Percentiles rank a stretch among this genome's conserved stretches.
Conservation (phyloP, 768 basidiomycete genomes). For the Lentinula raphanica region DNA sequence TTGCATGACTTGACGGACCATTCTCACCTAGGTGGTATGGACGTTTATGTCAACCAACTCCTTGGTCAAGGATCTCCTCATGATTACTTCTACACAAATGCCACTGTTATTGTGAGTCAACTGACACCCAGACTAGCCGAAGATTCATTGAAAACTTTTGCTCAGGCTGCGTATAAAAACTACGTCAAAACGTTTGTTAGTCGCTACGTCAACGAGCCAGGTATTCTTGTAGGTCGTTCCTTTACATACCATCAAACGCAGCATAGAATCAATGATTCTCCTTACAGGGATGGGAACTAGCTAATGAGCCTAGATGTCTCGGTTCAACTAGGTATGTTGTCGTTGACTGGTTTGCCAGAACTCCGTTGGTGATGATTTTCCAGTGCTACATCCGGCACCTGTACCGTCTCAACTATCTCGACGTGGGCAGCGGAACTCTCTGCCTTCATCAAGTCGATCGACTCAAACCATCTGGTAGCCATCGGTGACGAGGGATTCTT, state of each 20-base stretch:
- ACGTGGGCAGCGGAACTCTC: constrained; percentile 51
- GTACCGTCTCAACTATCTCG: constrained; percentile 48
- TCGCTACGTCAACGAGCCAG: constrained; percentile 52
- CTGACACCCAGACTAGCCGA: background rate
- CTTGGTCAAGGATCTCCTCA: constrained; percentile 34
- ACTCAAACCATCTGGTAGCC: constrained; percentile 56
- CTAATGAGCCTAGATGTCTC: constrained; percentile 41
- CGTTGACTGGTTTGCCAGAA: too few species aligned
- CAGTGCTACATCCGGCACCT: constrained; percentile 32
- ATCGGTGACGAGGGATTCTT: constrained; percentile 63
- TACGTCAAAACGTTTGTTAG: constrained; percentile 45
- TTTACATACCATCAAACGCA: background rate
- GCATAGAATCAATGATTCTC: background rate
- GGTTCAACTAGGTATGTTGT: constrained; percentile 34
- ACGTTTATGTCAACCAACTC: constrained; percentile 58
- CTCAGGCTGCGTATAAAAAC: constrained; percentile 42
- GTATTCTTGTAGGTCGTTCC: constrained; percentile 43
- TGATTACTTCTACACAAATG: constrained; percentile 58
- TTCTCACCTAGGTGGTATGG: constrained; percentile 38
- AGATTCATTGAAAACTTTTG: background rate
- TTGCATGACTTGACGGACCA: background rate
- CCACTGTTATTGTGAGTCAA: constrained; percentile 36
- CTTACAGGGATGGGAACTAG: constrained; percentile 24
- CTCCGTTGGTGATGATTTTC: too few species aligned
- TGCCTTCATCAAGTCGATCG: constrained; percentile 59